Base-by-base conservation (phyloP, 2,329 filamentous ascomycete species). In the Pseudopyrenochaeta lycopersici region DNA sequence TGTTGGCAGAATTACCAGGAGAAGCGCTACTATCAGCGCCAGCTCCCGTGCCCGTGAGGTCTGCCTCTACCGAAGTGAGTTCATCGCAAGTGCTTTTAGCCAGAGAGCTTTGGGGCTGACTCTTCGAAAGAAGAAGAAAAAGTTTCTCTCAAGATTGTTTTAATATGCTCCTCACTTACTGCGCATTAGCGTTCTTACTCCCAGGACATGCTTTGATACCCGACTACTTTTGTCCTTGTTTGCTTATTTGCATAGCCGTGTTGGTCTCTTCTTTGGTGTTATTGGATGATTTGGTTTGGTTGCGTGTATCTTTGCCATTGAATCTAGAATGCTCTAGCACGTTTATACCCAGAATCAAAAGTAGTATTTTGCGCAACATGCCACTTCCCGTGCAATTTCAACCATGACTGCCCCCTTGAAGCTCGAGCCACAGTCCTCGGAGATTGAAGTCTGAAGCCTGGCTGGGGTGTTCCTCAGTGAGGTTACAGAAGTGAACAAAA, bases 141-240 rank as follows among this genome's bases (percentile, higher is more conserved):
- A 52, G 17, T 66, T 66, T 17, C 44, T 69, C 1, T 70, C 62
- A 41, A 69, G 52, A 39, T 17, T 69, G 12, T 68, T 69, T 35
- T 63, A 31, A 57, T 55, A 4, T 10, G 20, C 10, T n/a, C 12
- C 23, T 14, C 17, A 41, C 14, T 20, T 43, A 41, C 23, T 29
- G 17, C 10, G 14, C 43, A 18, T 29, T 43, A 14, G 23, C 29
- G 42, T 29, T 42, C 17, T 33, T 30, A n/a, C 21, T 39, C 46
- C 36, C 41, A 43, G 31, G 29, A 15, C 42, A 27, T 32, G 27
- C 35, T 29, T 41, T 42, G 52, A 58, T 56, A 56, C 52, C 52
- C 52, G n/a, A 14, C 27, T 18, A 29, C 27, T 6, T 41, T 41
- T 20, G 14, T 27, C 18, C 39, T 29, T 30, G 17, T 42, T 31